Evolutionary conservation across 805 yeast genomes (phyloP).

Genomic region (Candida takata): DNA sequence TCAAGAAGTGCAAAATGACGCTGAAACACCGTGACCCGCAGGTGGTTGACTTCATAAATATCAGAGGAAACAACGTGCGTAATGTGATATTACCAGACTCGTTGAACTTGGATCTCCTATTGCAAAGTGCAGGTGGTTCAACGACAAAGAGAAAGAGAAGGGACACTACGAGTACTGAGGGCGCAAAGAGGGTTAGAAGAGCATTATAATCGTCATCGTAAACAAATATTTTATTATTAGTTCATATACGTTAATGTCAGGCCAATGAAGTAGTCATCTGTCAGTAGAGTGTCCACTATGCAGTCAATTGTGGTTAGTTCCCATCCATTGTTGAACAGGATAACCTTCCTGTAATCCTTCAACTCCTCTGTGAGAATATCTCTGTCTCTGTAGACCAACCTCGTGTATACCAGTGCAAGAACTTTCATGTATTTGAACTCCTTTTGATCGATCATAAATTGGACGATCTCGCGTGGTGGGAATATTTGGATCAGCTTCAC

Average conservation of each 20-base stretch:
- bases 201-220: conserved; percentile 10
- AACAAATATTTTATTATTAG: background rate
- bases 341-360: conserved; percentile 63
- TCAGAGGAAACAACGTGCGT: conserved; percentile 86
- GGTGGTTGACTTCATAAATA: conserved; percentile 67
- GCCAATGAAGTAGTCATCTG: conserved; percentile 58
- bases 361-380: conserved; percentile 44
- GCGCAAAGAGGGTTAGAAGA: conserved; percentile 28
- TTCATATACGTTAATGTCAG: conserved; percentile 56
- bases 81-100: conserved; percentile 82
- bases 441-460: conserved; percentile 47
- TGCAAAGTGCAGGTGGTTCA: conserved; percentile 35
- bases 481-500: conserved; percentile 71
- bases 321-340: conserved; percentile 36
- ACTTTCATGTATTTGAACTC: conserved; percentile 76
- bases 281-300: conserved; percentile 55
- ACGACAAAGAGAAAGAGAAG: conserved; percentile 18
- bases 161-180: background rate
- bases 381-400: conserved; percentile 29
- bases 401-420: conserved; percentile 56
- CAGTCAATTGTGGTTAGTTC: conserved; percentile 61
- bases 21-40: conserved; percentile 64
- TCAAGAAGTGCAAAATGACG: conserved; percentile 76
- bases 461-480: conserved; percentile 54
- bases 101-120: conserved; percentile 58